Evolutionary conservation across 2,329 filamentous ascomycete genomes (phyloP).

Genomic region (Aspergillus quadricinctus): DNA sequence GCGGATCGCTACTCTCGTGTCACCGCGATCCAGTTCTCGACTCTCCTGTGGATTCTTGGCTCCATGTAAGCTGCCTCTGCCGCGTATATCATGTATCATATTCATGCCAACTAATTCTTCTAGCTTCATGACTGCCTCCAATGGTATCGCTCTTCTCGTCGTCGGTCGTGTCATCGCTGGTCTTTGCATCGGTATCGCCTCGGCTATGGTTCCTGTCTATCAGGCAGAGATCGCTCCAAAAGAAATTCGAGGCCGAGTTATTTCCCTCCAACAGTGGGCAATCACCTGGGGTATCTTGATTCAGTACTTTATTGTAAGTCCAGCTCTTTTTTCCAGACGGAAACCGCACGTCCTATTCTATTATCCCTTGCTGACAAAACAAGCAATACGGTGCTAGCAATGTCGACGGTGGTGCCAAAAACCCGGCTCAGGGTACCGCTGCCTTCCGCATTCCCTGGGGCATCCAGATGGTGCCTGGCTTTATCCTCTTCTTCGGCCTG

Average conservation of each 20-base stretch:
- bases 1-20: constrained; percentile 51
- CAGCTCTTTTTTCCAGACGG: constrained; percentile 28
- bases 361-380: too few species aligned
- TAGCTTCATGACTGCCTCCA: constrained; percentile 54
- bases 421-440: constrained; percentile 48
- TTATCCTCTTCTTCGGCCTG: constrained; percentile 55
- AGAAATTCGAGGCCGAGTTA: constrained; percentile 54
- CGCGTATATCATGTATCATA: too few species aligned
- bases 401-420: constrained; percentile 47
- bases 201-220: constrained; percentile 66
- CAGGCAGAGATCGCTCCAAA: constrained; percentile 62
- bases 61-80: constrained; percentile 6
- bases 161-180: constrained; percentile 67
- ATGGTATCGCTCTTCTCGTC: constrained; percentile 66
- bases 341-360: too few species aligned
- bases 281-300: constrained; percentile 68
- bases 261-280: constrained; percentile 68
- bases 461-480: constrained; percentile 56
- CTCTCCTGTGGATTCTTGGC: constrained; percentile 43
- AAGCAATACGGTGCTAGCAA: constrained; percentile 37
- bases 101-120: constrained; percentile 32
- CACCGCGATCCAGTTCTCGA: constrained; percentile 47
- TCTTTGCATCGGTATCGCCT: constrained; percentile 67
- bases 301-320: constrained; percentile 54
- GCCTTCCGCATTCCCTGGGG: constrained; percentile 63